A percentile compares a stretch with the other conserved stretches of the same genome.
phyloP scores from a whole-genome alignment of 208 protist species.

The Leishmania turanica region DNA sequence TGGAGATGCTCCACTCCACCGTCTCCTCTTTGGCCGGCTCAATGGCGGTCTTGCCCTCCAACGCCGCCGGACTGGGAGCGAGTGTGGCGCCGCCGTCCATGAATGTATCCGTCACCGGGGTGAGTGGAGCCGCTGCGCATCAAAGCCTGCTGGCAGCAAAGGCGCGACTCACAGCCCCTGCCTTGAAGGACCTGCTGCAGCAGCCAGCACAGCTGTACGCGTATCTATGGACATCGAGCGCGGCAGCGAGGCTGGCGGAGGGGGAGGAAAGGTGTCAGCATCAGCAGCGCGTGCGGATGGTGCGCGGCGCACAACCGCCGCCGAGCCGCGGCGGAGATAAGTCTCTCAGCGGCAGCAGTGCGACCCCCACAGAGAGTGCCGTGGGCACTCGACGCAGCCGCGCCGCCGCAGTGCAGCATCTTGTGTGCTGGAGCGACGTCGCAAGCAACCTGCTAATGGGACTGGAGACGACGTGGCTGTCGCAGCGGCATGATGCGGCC shows the following conservation, averaged over 20 bases:
- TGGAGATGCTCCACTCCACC: not conserved
- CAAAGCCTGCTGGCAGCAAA: conserved; percentile 13
- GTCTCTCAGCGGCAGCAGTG: not conserved
- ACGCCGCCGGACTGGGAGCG: not conserved
- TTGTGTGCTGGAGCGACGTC: conserved; percentile 85
- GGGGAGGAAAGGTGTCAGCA: conserved; percentile 4
- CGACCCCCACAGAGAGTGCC: not conserved
- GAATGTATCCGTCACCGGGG: not conserved
- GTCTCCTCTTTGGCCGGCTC: conserved; percentile 5
- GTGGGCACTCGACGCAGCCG: conserved; percentile 13
- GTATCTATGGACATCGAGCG: conserved; percentile 19
- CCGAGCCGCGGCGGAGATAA: not conserved
- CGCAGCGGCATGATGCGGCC: conserved; percentile 15
- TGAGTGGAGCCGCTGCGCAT: not conserved
- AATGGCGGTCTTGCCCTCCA: not conserved
- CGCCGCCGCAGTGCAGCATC: conserved; percentile 12
- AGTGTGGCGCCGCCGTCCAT: not conserved
- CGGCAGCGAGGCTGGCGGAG: conserved; percentile 2
- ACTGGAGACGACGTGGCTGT: conserved; percentile 20
- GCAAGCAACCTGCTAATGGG: conserved; percentile 81
- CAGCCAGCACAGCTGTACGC: conserved; percentile 17
- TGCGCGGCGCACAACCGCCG: not conserved
- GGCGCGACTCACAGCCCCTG: conserved; percentile 8
- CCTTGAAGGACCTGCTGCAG: conserved; percentile 18
- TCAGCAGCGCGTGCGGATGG: not conserved